phyloP scores from a whole-genome alignment of 2,329 filamentous ascomycete genomes.

The Microsporum canis region DNA sequence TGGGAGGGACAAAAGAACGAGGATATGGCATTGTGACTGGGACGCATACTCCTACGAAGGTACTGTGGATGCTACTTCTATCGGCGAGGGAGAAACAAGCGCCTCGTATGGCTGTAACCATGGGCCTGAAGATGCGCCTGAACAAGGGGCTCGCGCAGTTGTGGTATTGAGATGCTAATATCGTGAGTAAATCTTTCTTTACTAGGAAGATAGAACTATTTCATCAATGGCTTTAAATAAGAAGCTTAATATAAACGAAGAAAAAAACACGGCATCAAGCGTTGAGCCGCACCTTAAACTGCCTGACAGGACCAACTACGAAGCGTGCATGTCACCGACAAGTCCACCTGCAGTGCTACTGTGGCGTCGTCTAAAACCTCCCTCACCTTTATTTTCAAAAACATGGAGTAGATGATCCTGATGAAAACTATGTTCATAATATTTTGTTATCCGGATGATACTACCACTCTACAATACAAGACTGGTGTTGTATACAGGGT shows the following conservation, averaged over 20 bases:
- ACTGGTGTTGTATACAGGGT: neutral
- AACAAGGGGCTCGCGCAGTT: slow-evolving; percentile 11
- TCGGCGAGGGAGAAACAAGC: neutral
- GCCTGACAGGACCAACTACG: too few species aligned
- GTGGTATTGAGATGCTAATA: slow-evolving; percentile 9
- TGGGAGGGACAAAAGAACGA: slow-evolving; percentile 7
- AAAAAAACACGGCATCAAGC: neutral
- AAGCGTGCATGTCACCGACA: neutral
- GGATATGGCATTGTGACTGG: slow-evolving; percentile 15
- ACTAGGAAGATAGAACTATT: too few species aligned
- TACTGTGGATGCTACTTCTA: neutral
- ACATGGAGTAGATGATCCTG: neutral
- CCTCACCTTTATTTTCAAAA: neutral
- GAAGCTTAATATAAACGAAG: too few species aligned
- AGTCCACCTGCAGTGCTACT: neutral
- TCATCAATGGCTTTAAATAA: too few species aligned
- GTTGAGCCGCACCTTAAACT: neutral
- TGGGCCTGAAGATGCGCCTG: neutral
- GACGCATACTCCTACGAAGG: neutral
- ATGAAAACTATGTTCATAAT: neutral
- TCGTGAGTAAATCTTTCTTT: neutral
- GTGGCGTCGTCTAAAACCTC: neutral
- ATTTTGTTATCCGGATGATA: neutral
- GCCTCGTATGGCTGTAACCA: neutral
- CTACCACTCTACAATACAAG: neutral